Conservation (phyloP, 2,329 filamentous ascomycete genomes). For the Fusarium albosuccineum region DNA sequence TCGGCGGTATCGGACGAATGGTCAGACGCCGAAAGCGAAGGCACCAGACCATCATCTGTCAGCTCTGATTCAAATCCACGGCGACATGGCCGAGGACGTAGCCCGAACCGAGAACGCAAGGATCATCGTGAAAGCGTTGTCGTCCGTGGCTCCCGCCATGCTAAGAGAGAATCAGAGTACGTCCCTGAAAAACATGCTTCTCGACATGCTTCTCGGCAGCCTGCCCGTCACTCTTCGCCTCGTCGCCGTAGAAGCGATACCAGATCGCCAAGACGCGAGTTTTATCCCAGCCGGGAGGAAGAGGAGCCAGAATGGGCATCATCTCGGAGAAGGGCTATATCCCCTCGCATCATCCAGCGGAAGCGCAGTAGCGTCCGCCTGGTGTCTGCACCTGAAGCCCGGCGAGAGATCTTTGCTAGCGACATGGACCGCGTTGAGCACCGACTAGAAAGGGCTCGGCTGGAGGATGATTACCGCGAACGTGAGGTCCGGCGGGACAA, state of each 20-base stretch:
- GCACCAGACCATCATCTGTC: conserved; percentile 32
- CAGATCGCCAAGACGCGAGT: conserved; percentile 24
- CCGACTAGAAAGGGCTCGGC: conserved; percentile 32
- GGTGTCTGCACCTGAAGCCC: conserved; percentile 30
- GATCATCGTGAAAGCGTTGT: conserved; percentile 17
- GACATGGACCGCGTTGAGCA: conserved; percentile 18
- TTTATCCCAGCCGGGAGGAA: conserved; percentile 3
- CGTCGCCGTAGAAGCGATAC: conserved; percentile 12
- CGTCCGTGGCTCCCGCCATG: conserved; percentile 14
- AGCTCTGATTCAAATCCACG: conserved; percentile 16
- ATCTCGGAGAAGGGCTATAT: conserved; percentile 14
- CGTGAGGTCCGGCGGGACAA: conserved; percentile 26
- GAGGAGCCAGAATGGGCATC: conserved; percentile 21
- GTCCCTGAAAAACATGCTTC: conserved; percentile 1
- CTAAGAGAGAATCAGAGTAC: conserved; percentile 5
- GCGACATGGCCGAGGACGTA: conserved; percentile 20
- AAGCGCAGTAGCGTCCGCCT: conserved; percentile 23
- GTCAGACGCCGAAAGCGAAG: conserved; percentile 31
- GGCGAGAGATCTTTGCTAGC: conserved; percentile 31
- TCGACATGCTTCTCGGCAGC: conserved; percentile 14
- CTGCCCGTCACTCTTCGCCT: conserved; percentile 23
- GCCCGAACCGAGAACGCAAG: conserved; percentile 14
- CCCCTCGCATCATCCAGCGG: conserved; percentile 39
- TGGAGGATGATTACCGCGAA: conserved; percentile 22
- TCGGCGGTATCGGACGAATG: conserved; percentile 20